Evolutionary conservation across 345 rosid species (phyloP).

Genomic region (thale cress (Arabidopsis thaliana)): DNA sequence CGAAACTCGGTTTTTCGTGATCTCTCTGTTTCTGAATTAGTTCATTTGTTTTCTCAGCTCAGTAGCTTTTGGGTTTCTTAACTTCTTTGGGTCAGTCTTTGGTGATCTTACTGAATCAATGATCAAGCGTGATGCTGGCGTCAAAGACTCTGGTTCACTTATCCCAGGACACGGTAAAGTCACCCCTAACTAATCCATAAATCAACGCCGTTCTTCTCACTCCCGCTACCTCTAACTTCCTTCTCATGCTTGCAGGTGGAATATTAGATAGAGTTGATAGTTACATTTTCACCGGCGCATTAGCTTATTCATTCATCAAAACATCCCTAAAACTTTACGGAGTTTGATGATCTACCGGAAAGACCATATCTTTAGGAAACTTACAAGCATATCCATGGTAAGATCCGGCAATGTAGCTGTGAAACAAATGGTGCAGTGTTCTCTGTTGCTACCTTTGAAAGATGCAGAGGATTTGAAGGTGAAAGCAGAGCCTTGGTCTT

Average conservation of each 20-base stretch:
- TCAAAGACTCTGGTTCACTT: conserved; percentile 93
- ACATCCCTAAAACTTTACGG: conserved; percentile 71
- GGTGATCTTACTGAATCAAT: conserved; percentile 95
- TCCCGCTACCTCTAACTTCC: conserved; percentile 5
- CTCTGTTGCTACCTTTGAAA: conserved; percentile 3
- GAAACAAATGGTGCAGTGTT: conserved; percentile 16
- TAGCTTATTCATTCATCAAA: conserved; percentile 83
- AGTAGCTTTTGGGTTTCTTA: conserved; percentile 77
- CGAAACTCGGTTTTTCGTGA: background rate
- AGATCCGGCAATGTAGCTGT: background rate
- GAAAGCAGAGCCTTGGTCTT: conserved; percentile 15
- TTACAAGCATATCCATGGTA: conserved; percentile 2
- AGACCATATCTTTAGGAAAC: conserved; percentile 16
- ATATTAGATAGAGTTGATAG: conserved; percentile 90
- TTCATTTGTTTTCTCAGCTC: conserved; percentile 55
- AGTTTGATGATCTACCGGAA: conserved; percentile 52
- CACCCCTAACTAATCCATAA: background rate
- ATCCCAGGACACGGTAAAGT: conserved; percentile 92
- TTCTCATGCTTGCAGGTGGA: conserved; percentile 61
- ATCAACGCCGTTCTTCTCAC: background rate
- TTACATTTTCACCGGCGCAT: conserved; percentile 93
- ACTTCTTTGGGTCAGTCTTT: conserved; percentile 86
- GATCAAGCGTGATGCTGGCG: conserved; percentile 99
- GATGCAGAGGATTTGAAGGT: conserved; percentile 10
- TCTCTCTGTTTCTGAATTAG: conserved; percentile 19